These are phyloP conservation scores for Hypoxylon rickii DNA, from an alignment of 495 filamentous ascomycete genomes.

Conservation along the genomic window DNA sequence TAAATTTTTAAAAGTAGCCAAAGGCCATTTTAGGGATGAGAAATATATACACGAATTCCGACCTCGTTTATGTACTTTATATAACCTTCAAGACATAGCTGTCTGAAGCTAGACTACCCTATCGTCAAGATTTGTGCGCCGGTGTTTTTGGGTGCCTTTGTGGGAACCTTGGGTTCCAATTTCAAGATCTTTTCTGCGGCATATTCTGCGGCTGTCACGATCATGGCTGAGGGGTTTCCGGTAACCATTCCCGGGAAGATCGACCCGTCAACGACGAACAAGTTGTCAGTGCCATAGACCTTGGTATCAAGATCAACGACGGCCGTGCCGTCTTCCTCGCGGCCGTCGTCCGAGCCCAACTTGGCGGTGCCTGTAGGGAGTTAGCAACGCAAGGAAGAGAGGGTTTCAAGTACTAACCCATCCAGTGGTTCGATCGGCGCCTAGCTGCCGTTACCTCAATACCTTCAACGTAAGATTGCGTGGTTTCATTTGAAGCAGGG, in stretches of 20 bases:
- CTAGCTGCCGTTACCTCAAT: conserved; percentile 57
- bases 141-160: conserved; percentile 19
- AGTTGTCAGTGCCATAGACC: conserved; percentile 73
- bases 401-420: conserved; percentile 40
- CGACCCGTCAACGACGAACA: conserved; percentile 66
- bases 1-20: too few relatives aligned
- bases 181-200: conserved; percentile 55
- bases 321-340: conserved; percentile 58
- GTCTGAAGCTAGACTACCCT: conserved; percentile 4
- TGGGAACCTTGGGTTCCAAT: conserved; percentile 8
- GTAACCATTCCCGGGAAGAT: conserved; percentile 66
- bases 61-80: conserved; percentile 2
- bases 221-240: conserved; percentile 64
- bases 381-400: conserved; percentile 7
- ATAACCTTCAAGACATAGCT: conserved; percentile 4
- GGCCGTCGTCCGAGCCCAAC: conserved; percentile 70
- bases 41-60: conserved; percentile 32
- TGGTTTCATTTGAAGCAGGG: conserved; percentile 55
- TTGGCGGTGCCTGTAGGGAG: conserved; percentile 55
- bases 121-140: conserved; percentile 32
- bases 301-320: conserved; percentile 73
- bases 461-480: conserved; percentile 57
- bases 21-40: conserved; percentile 3
- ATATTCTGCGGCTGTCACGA: conserved; percentile 62
- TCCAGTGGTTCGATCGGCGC: conserved; percentile 73